Base-by-base conservation (phyloP, 768 basidiomycete genomes). In the Auricularia sp. region DNA sequence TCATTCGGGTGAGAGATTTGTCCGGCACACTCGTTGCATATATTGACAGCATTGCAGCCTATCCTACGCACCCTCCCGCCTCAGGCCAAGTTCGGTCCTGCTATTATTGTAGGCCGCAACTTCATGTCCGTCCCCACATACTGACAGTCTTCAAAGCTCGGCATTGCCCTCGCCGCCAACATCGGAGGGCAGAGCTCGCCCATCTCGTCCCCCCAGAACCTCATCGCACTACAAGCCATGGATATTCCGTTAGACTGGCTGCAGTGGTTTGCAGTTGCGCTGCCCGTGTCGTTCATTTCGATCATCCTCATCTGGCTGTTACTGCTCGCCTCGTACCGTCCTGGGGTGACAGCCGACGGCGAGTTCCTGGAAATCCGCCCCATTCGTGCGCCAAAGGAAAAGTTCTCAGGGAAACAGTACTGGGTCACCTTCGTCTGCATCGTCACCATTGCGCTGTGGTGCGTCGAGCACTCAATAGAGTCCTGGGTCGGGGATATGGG, bases 131-230 rank as follows among this genome's bases (percentile, higher is more conserved):
- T 29, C 60, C 58, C 51, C 4, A 29, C 21, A 18, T 53, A 42
- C 60, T 56, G 23, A 54, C 36, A 16, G 21, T 12, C 18, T 47
- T 14, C 36, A 3, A 66, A 97, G 93, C 83, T 99, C 62, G 95
- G 90, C 7, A 98, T 99, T 68, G 96, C 97, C 0, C 83, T 99
- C n/a, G 94, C 96, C 0, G 93, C 95, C 21, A 99, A 98, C 72
- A 94, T 98, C 65, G 97, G 97, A 14, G 97, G 97, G 0, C 95
- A 98, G 75, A 91, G 88, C 61, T 98, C 95, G 0, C 96, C 95
- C 2, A 98, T 98, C 65, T 98, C 96, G 2, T 98, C 95, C 0
- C 96, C 96, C 1, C 96, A 99, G 75, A 99, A 98, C 73, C 83
- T 98, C 35, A 98, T 99, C 66, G 94, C 95, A 3, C 77, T 98